These are phyloP conservation scores for Hortiboletus campestris DNA, from an alignment of 768 basidiomycete genomes.

Conservation along the genomic window DNA sequence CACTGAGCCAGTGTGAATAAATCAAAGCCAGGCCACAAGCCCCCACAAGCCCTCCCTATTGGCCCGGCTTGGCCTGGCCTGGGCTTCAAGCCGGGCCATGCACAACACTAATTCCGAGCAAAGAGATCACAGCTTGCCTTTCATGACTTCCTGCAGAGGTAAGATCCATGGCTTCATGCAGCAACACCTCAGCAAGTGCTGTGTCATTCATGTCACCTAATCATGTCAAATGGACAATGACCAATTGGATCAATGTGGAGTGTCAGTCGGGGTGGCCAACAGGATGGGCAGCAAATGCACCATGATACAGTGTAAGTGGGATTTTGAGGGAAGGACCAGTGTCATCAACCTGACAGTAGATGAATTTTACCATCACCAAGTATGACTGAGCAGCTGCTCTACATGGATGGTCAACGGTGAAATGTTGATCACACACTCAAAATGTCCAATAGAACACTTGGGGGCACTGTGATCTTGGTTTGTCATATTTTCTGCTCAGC, in stretches of 20 bases:
- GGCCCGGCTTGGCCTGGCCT: too few relatives aligned
- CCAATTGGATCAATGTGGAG: not conserved
- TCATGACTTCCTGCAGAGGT: not conserved
- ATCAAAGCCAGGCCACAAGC: too few relatives aligned
- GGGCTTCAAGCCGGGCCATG: too few relatives aligned
- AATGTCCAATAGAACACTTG: not conserved
- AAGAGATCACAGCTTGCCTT: not conserved
- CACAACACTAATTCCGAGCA: not conserved
- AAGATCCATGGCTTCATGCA: not conserved
- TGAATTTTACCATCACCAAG: not conserved
- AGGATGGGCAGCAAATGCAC: not conserved
- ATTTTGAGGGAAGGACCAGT: not conserved
- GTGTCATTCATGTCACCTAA: not conserved
- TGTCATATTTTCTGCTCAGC: not conserved
- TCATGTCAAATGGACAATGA: not conserved
- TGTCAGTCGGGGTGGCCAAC: conserved; percentile 2
- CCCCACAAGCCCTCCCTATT: too few relatives aligned
- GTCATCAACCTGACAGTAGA: not conserved
- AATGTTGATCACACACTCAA: not conserved
- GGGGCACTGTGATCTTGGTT: not conserved
- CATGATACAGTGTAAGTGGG: not conserved
- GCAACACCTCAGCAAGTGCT: not conserved
- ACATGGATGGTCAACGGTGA: conserved; percentile 2
- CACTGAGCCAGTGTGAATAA: too few relatives aligned
- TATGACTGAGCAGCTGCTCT: not conserved